Evolutionary conservation across 1,139 yeast genomes (phyloP).

Genomic region (Protomyces inouyei): DNA sequence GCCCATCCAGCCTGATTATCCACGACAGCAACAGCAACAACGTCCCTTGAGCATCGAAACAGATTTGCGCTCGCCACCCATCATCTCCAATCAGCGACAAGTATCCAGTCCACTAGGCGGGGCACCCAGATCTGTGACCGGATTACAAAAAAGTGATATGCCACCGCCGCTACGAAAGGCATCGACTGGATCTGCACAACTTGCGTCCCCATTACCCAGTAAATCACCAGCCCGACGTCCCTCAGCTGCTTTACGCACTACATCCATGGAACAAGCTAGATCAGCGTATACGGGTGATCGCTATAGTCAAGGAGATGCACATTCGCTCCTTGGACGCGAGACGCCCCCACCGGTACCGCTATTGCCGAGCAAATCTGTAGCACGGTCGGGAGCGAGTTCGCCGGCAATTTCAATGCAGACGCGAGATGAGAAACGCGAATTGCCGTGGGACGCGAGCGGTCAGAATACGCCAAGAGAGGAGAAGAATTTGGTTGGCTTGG

Average conservation of each 20-base stretch:
- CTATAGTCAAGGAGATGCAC: background rate
- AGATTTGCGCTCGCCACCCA: background rate
- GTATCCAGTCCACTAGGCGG: background rate
- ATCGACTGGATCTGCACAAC: background rate
- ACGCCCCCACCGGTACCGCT: slow-evolving; percentile 4
- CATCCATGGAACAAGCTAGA: background rate
- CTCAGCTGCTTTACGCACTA: background rate
- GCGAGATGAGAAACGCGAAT: background rate
- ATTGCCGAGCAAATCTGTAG: slow-evolving; percentile 15
- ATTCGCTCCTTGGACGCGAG: background rate
- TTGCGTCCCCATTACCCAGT: background rate
- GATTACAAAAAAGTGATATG: background rate
- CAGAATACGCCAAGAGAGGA: background rate
- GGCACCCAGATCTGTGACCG: background rate
- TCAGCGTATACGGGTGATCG: background rate
- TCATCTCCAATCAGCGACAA: background rate
- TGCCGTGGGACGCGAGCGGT: background rate
- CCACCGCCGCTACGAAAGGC: background rate
- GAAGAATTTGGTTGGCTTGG: background rate
- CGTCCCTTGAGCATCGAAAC: background rate
- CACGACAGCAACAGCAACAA: background rate
- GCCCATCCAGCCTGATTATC: background rate
- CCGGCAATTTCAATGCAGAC: background rate
- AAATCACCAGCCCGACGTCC: background rate
- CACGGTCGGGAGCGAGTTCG: slow-evolving; percentile 5